phyloP scores from a whole-genome alignment of 371 early-diverging fungal species.

The Cladochytrium tenue region DNA sequence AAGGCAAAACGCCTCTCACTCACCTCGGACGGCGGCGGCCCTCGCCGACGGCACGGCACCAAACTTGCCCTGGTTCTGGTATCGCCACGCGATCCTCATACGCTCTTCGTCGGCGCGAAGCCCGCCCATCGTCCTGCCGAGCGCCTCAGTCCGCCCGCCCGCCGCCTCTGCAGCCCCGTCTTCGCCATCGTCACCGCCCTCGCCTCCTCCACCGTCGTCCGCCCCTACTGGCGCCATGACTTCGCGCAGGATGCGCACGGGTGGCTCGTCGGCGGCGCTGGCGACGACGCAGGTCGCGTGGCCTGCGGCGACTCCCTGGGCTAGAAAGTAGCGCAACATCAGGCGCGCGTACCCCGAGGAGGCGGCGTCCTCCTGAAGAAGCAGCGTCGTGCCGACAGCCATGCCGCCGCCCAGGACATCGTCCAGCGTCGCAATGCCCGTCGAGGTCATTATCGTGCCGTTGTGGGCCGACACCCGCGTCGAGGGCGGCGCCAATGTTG shows the following conservation, averaged over 20 bases:
- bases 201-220: constrained; percentile 24
- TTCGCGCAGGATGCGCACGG: constrained; percentile 54
- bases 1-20: not conserved
- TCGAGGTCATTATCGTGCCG: not conserved
- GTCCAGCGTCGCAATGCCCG: constrained; percentile 5
- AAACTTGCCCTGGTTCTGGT: constrained; percentile 75
- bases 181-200: constrained; percentile 53
- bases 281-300: constrained; percentile 73
- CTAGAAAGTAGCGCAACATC: constrained; percentile 76
- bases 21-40: not conserved
- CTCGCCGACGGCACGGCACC: not conserved
- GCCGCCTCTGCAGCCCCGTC: constrained; percentile 28
- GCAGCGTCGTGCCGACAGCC: not conserved
- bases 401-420: not conserved
- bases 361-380: not conserved
- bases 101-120: constrained; percentile 49
- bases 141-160: constrained; percentile 5
- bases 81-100: constrained; percentile 92
- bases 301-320: constrained; percentile 79
- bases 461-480: constrained; percentile 4
- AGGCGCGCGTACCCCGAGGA: constrained; percentile 79
- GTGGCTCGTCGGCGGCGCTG: constrained; percentile 35
- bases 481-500: not conserved
- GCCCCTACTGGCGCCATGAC: constrained; percentile 64
- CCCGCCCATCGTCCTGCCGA: constrained; percentile 13